Evolutionary conservation across 1,284 basidiomycete species (phyloP).

Genomic region (Exobasidium rhododendri): DNA sequence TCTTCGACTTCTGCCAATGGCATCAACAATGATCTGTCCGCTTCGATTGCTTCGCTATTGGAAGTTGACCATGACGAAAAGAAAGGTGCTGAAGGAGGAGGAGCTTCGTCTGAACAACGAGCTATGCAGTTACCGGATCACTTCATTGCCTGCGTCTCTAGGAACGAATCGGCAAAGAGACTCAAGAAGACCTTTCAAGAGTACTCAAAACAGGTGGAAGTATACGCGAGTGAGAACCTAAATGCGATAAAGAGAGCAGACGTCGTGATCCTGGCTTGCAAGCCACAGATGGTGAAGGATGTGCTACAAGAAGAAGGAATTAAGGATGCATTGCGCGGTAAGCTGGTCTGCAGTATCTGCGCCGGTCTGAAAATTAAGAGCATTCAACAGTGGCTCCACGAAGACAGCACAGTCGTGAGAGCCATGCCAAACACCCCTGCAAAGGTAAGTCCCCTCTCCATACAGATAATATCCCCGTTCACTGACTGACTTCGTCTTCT

Average conservation of each 20-base stretch:
- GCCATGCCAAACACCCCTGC: slow-evolving; percentile 99
- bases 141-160: slow-evolving; percentile 85
- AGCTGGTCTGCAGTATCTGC: slow-evolving; percentile 91
- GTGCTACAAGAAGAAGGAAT: slow-evolving; percentile 79
- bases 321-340: slow-evolving; percentile 76
- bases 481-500: background rate
- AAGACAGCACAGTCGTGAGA: slow-evolving; percentile 77
- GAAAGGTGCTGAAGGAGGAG: slow-evolving; percentile 8
- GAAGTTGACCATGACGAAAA: background rate
- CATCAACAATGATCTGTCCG: slow-evolving; percentile 16
- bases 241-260: slow-evolving; percentile 71
- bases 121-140: slow-evolving; percentile 64
- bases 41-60: slow-evolving; percentile 23
- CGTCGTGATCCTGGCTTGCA: slow-evolving; percentile 68
- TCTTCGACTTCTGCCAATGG: slow-evolving; percentile 10
- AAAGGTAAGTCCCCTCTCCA: slow-evolving; percentile 63
- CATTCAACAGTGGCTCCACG: slow-evolving; percentile 68
- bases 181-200: slow-evolving; percentile 66
- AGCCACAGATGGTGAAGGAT: slow-evolving; percentile 79
- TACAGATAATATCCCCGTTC: background rate
- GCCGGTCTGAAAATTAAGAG: slow-evolving; percentile 89
- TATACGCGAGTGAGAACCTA: slow-evolving; percentile 69
- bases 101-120: slow-evolving; percentile 25
- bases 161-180: slow-evolving; percentile 71
- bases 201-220: slow-evolving; percentile 61